Evolutionary conservation across 2,329 filamentous ascomycete genomes (phyloP), one percentile per base, ranked within the genome.

Genomic region (Cercospora sp.): DNA sequence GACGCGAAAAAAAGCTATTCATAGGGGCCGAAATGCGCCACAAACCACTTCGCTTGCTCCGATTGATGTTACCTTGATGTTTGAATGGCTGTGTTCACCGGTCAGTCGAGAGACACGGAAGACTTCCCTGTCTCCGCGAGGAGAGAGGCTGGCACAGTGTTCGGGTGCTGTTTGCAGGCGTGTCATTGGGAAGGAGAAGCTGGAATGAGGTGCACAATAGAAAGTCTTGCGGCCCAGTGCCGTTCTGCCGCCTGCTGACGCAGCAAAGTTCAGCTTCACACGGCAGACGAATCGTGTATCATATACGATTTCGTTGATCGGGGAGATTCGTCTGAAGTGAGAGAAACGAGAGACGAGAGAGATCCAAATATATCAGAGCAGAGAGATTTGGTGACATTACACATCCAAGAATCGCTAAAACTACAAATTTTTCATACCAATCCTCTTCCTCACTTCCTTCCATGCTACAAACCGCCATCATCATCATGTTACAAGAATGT

Each of bases 341-440:
- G 18, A 53, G 48, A 18, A 2, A 53, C 48, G 18, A 42, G 5
- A n/a, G 36, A n/a, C 5, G 8, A 9, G 36, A n/a, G 36, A n/a
- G 60, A 45, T 16, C 18, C 13, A 42, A 28, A 4, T 23, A 16
- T 28, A 51, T 65, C 12, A 53, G 64, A 65, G 64, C 42, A 65
- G 64, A 65, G 64, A 65, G 28, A 6, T 61, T 42, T 65, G 16
- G 57, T 65, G 64, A 65, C 64, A 65, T 65, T 65, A 65, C 42
- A 65, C 64, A 65, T 65, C 64, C 64, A 61, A 65, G 64, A 61
- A 65, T 65, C 20, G 64, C 64, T 65, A 65, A 53, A 65, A 65
- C 42, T 65, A 65, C 64, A 65, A 33, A 51, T 39, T 30, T 51
- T 62, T 62, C 60, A 62, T 51, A 30, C 42, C 63, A 45, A 20